These are phyloP conservation scores for Ottelia alismoides DNA, from an alignment of 106 monocot species.

Conservation along the genomic window DNA sequence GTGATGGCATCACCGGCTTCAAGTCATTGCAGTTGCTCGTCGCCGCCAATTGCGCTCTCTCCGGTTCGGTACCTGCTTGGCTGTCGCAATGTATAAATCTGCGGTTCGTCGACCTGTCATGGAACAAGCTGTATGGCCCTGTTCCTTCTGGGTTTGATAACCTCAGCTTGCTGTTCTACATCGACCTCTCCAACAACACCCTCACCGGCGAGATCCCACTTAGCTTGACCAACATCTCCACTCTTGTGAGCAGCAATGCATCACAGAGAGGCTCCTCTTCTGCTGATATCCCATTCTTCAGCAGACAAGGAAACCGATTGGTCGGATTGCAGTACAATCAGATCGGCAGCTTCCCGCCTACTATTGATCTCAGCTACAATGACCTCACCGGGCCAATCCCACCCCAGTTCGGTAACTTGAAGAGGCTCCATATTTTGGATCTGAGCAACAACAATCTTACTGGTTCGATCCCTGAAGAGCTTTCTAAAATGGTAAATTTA, in stretches of 20 bases:
- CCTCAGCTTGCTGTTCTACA: slow-evolving; percentile 5
- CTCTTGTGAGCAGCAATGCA: not conserved
- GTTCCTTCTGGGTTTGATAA: slow-evolving; percentile 8
- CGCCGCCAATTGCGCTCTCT: slow-evolving; percentile 41
- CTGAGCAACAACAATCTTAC: slow-evolving; percentile 6
- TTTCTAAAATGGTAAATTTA: slow-evolving; percentile 7
- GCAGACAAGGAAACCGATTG: not conserved
- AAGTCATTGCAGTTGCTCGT: slow-evolving; percentile 25
- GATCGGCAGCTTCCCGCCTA: slow-evolving; percentile 5
- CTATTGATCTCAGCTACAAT: slow-evolving; percentile 8
- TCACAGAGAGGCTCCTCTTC: not conserved
- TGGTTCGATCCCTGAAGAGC: slow-evolving; percentile 6
- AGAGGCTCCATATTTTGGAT: slow-evolving; percentile 6
- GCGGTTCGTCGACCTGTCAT: too few relatives aligned
- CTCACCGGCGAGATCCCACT: slow-evolving; percentile 1
- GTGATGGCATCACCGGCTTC: slow-evolving; percentile 27
- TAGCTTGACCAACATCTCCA: not conserved
- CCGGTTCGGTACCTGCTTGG: too few relatives aligned
- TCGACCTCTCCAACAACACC: slow-evolving; percentile 12
- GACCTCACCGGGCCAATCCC: slow-evolving; percentile 1
- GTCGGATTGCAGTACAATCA: slow-evolving; percentile 5
- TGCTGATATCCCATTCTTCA: not conserved
- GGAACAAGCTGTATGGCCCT: not conserved
- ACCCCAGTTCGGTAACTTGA: slow-evolving; percentile 4
- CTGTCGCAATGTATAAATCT: too few relatives aligned